Conservation (phyloP, 768 basidiomycete species). For the Clathrus columnatus region DNA sequence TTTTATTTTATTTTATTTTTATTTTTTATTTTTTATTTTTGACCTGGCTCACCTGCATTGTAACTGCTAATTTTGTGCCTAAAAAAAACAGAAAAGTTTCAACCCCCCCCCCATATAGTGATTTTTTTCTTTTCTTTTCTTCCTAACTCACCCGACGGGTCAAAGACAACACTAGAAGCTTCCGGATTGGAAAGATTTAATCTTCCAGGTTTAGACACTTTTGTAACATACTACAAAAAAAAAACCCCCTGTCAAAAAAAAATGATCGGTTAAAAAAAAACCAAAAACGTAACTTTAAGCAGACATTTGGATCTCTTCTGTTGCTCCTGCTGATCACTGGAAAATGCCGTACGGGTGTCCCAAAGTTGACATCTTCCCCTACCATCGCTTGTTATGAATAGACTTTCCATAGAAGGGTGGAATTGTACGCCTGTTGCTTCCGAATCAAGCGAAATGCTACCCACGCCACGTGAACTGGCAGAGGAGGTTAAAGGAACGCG, state of each 20-base stretch:
- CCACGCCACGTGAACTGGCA: constrained; percentile 15
- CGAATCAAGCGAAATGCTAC: constrained; percentile 40
- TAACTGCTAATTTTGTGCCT: constrained; percentile 60
- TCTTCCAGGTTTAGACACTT: constrained; percentile 33
- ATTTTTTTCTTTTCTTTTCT: not conserved
- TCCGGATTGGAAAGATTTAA: constrained; percentile 49
- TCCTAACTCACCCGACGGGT: constrained; percentile 46
- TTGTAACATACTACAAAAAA: constrained; percentile 33
- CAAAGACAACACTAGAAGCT: constrained; percentile 58
- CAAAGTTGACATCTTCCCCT: constrained; percentile 55
- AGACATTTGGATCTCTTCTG: not conserved
- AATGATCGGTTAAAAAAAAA: constrained; percentile 12
- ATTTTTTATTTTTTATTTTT: too few species aligned
- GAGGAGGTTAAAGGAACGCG: constrained; percentile 29
- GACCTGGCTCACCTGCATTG: constrained; percentile 50
- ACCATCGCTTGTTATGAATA: constrained; percentile 59
- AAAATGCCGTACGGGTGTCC: constrained; percentile 69
- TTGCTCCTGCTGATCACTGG: constrained; percentile 24
- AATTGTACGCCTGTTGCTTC: constrained; percentile 60
- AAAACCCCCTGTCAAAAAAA: not conserved
- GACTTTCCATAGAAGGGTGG: constrained; percentile 58
- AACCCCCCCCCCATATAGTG: not conserved
- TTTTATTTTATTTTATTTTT: too few species aligned
- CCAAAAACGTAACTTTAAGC: constrained; percentile 33
- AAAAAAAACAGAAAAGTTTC: not conserved